Evolutionary conservation across 2,329 filamentous ascomycete genomes (phyloP).

Genomic region (Tolypocladium ovalisporum): DNA sequence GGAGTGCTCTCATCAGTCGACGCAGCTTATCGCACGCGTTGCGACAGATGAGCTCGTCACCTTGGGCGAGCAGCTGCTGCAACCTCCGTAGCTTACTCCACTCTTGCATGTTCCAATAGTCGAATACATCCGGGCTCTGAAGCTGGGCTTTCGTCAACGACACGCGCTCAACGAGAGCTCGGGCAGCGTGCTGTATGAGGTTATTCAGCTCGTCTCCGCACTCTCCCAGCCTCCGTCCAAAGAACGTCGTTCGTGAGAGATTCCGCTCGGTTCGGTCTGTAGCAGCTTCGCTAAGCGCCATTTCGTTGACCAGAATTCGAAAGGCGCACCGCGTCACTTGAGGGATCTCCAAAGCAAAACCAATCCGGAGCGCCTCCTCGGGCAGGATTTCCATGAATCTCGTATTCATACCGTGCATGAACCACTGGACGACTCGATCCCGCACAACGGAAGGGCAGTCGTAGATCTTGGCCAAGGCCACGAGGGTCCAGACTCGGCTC

Average conservation of each 20-base stretch:
- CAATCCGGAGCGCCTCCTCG: slow-evolving; percentile 49
- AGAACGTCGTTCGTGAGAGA: slow-evolving; percentile 19
- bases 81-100: slow-evolving; percentile 20
- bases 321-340: slow-evolving; percentile 39
- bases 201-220: slow-evolving; percentile 45
- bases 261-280: not conserved
- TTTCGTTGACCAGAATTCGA: slow-evolving; percentile 51
- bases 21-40: slow-evolving; percentile 9
- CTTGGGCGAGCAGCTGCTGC: slow-evolving; percentile 12
- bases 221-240: slow-evolving; percentile 34
- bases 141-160: slow-evolving; percentile 17
- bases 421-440: slow-evolving; percentile 46
- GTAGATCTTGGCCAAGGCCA: slow-evolving; percentile 48
- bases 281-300: slow-evolving; percentile 36
- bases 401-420: slow-evolving; percentile 41
- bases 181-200: slow-evolving; percentile 46
- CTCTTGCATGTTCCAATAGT: slow-evolving; percentile 16
- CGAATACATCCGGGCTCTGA: slow-evolving; percentile 20
- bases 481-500: slow-evolving; percentile 55
- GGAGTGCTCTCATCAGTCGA: slow-evolving; percentile 11
- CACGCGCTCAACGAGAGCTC: slow-evolving; percentile 38
- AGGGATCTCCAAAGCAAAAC: slow-evolving; percentile 31
- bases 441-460: slow-evolving; percentile 35
- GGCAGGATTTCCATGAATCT: slow-evolving; percentile 53
- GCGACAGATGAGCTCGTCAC: not conserved